Base-by-base conservation (phyloP, 305 asterid species). In the Fraxinus greggii region DNA sequence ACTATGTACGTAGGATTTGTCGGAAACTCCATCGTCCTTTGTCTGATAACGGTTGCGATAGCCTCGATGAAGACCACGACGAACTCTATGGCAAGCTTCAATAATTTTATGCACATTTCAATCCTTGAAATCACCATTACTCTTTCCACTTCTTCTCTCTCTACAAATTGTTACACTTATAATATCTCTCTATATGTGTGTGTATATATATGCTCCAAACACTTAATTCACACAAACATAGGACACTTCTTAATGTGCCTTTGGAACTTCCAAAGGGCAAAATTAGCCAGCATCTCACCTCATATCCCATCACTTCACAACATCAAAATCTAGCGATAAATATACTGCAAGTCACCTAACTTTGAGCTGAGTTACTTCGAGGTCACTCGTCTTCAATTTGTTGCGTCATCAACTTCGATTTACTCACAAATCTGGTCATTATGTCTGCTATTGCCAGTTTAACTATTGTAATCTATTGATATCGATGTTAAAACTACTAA, bases 71-170 rank as follows among this genome's bases (percentile, higher is more conserved):
- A 40, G n/a, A 26, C 33, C 2, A 7, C 21, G 51, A 72, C 78
- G 21, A 79, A 79, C 33, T 79, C 78, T 19, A 79, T 45, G 4
- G 10, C 65, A n/a, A 79, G 48, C 21, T 69, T 79, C 56, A 79
- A 33, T 38, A 79, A n/a, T 35, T 42, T 35, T 31, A 70, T 51
- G 65, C 78, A 79, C 77, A 79, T 70, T 42, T 79, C 77, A 8
- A 79, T 36, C 45, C 63, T 79, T 23, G 19, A 35, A 26, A 79
- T 69, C 78, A 69, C 78, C 82, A 79, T 79, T 63, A 10, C 15
- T 12, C 5, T 10, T 29, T 79, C 40, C 9, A 0, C 7, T 5
- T 26, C 1, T 54, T 29, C 56, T 77, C 19, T 13, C 17, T 31
- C 21, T 15, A 42, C 31, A 54, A 54, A 5, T n/a, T n/a, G 65